Evolutionary conservation across 805 yeast genomes (phyloP), one percentile per base, ranked within the genome.

Genomic region (Cyberlindnera xylosilytica): DNA sequence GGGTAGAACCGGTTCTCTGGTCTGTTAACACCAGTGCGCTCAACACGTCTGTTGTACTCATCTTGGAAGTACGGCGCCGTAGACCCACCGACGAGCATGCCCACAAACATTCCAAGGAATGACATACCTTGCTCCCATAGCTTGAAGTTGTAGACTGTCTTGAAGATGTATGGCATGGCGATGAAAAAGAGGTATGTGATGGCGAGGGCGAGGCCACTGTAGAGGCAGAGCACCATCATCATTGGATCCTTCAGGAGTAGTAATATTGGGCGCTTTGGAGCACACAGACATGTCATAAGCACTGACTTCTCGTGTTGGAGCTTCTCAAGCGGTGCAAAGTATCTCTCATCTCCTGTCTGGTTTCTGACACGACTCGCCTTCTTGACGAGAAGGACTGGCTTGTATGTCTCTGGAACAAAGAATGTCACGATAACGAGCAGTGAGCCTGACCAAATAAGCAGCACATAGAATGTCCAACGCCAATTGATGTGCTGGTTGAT

Each of bases 391-490:
- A 79, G 54, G 4, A 76, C 64, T 1, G 81, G 80, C 20, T 66
- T 73, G 57, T 81, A 80, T 1, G 87, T 87, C 64, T 87, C 96
- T 4, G 74, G 83, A 47, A 72, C 76, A 31, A 69, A 75, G 50
- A 67, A 49, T 5, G 56, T 61, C 12, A 66, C 73, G 56, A 65
- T 66, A 43, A 61, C 62, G 46, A 79, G 68, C 50, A 79, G 66
- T 2, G 74, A 71, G 3, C 81, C 86, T 49, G 81, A 73, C 49
- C 79, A 76, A 13, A 84, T 78, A 16, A 82, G 62, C 53, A 83
- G 62, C 8, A 79, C 74, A 52, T 75, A 75, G 53, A 83, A 84
- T 13, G 81, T 76, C 93, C 93, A 86, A 58, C 83, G 72, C 80
- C 86, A 84, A 35, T 66, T 56, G 20, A 63, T 55, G 34, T 70